phyloP scores from a whole-genome alignment of 495 filamentous ascomycete genomes.

The Pyronema omphalodes region DNA sequence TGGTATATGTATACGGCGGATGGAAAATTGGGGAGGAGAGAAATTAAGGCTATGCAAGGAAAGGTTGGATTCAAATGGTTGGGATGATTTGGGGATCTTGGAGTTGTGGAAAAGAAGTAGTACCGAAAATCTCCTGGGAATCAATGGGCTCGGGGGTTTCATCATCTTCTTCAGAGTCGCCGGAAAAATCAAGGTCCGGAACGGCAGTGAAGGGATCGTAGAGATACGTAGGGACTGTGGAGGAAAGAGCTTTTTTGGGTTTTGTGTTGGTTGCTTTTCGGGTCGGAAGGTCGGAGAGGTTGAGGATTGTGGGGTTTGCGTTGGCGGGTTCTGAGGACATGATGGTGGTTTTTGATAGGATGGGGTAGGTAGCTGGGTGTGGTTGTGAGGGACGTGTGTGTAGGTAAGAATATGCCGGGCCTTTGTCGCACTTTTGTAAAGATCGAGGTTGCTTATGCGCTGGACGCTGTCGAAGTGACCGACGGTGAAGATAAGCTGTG shows the following conservation, averaged over 20 bases:
- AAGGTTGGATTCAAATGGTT: too few species aligned
- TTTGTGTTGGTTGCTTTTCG: conserved; percentile 32
- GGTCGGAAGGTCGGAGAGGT: conserved; percentile 76
- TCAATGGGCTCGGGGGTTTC: conserved; percentile 64
- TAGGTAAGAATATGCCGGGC: too few species aligned
- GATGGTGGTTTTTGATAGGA: too few species aligned
- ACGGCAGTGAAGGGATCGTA: conserved; percentile 35
- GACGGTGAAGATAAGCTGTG: too few species aligned
- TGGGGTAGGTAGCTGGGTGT: too few species aligned
- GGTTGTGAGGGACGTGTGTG: too few species aligned
- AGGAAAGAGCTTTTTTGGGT: conserved; percentile 20
- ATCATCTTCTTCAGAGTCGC: conserved; percentile 41
- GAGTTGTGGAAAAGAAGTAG: conserved; percentile 5
- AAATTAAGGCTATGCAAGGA: too few species aligned
- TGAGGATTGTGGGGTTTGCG: conserved; percentile 86
- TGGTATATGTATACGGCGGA: not conserved
- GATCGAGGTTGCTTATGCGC: too few species aligned
- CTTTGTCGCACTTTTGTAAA: too few species aligned
- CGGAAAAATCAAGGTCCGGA: conserved; percentile 21
- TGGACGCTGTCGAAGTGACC: too few species aligned
- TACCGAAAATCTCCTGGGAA: conserved; percentile 91
- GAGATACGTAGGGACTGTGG: conserved; percentile 31
- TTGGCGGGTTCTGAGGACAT: conserved; percentile 29
- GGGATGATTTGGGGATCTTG: not conserved
- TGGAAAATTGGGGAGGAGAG: not conserved